Evolutionary conservation across 768 basidiomycete genomes (phyloP).

Genomic region (Lactarius evosmus): DNA sequence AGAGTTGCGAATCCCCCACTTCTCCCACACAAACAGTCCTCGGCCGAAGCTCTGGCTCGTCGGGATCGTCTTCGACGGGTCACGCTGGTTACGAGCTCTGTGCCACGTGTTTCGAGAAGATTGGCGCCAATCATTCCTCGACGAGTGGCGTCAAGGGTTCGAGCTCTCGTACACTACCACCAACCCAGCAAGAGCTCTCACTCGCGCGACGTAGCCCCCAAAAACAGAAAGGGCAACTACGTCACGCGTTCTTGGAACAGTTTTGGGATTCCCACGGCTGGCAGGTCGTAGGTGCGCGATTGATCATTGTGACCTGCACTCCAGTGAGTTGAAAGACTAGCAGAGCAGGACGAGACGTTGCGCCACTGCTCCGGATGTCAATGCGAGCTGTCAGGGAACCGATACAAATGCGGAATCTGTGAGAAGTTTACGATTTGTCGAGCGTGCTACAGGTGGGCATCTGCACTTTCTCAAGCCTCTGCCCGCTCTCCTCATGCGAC

Average conservation of each 20-base stretch:
- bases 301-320: constrained; percentile 7
- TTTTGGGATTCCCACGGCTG: constrained; percentile 81
- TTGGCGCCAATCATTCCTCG: constrained; percentile 73
- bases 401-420: constrained; percentile 89
- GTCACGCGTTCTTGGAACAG: constrained; percentile 86
- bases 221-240: constrained; percentile 65
- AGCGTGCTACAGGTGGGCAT: constrained; percentile 70
- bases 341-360: constrained; percentile 69
- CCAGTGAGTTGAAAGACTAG: constrained; percentile 26
- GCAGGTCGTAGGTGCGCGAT: constrained; percentile 78
- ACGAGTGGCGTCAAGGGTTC: constrained; percentile 42
- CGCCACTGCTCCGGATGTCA: constrained; percentile 78
- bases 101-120: constrained; percentile 68
- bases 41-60: constrained; percentile 16
- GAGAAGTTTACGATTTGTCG: constrained; percentile 76
- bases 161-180: constrained; percentile 38
- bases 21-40: constrained; percentile 23
- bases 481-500: constrained; percentile 13
- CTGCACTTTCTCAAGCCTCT: not conserved
- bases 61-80: constrained; percentile 15
- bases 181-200: constrained; percentile 43
- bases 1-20: constrained; percentile 36
- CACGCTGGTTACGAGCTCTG: constrained; percentile 81
- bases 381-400: constrained; percentile 52
- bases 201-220: constrained; percentile 63